These are phyloP conservation scores for Neurospora terricola DNA, from an alignment of 495 filamentous ascomycete species.

Conservation along the genomic window DNA sequence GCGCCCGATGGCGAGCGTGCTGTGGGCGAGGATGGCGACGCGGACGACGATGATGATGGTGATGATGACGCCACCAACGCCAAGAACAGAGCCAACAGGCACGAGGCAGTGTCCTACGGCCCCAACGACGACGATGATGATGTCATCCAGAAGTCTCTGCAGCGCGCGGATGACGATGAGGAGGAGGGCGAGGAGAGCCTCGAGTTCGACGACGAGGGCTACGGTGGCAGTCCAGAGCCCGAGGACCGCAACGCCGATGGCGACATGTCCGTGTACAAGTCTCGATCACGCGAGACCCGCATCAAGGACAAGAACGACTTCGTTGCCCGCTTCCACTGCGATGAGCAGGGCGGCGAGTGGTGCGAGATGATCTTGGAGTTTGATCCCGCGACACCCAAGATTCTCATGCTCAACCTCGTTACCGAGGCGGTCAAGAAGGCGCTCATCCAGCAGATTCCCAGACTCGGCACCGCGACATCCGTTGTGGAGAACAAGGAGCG, in stretches of 20 bases:
- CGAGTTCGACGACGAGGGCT: slow-evolving; percentile 45
- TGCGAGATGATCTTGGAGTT: slow-evolving; percentile 81
- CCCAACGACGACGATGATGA: slow-evolving; percentile 88
- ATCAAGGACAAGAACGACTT: slow-evolving; percentile 54
- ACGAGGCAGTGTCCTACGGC: slow-evolving; percentile 78
- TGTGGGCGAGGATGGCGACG: slow-evolving; percentile 44
- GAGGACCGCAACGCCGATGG: slow-evolving; percentile 35
- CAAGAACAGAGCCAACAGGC: slow-evolving; percentile 61
- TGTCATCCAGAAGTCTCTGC: slow-evolving; percentile 49
- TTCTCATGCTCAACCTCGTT: slow-evolving; percentile 84
- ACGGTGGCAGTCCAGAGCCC: slow-evolving; percentile 40
- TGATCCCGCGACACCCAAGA: slow-evolving; percentile 68
- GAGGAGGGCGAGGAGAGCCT: slow-evolving; percentile 38
- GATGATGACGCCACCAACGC: slow-evolving; percentile 80
- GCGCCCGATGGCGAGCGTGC: slow-evolving; percentile 28
- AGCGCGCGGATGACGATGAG: slow-evolving; percentile 42
- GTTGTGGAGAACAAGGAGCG: slow-evolving; percentile 52
- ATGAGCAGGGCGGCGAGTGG: slow-evolving; percentile 60
- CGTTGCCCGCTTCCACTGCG: slow-evolving; percentile 70
- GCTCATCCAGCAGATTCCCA: slow-evolving; percentile 77
- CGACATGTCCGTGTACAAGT: slow-evolving; percentile 20
- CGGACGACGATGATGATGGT: slow-evolving; percentile 65
- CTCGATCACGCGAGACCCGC: slow-evolving; percentile 49
- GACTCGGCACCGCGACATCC: slow-evolving; percentile 60
- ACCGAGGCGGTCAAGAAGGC: slow-evolving; percentile 64